Percentiles rank a stretch among this genome's conserved stretches.
phyloP scores from a whole-genome alignment of 2,329 filamentous ascomycete genomes.

The Aspergillus ochraceoroseus region DNA sequence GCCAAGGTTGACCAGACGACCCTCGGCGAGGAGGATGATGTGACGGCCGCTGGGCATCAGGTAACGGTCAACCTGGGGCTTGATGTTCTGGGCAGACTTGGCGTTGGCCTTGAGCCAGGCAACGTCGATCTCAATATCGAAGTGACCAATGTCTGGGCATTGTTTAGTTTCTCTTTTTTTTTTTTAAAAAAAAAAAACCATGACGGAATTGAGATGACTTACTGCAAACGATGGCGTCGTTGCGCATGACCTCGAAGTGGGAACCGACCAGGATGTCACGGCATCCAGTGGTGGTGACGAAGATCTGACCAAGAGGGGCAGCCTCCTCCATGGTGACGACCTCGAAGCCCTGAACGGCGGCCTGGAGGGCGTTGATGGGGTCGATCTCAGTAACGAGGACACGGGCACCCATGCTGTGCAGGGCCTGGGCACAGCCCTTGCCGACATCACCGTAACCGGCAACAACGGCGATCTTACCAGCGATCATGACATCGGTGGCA shows the following conservation, averaged over 20 bases:
- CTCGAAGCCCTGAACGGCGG: constrained; percentile 94
- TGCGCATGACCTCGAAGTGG: constrained; percentile 93
- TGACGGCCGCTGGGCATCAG: constrained; percentile 87
- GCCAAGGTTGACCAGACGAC: constrained; percentile 97
- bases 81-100: constrained; percentile 93
- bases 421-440: constrained; percentile 95
- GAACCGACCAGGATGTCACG: constrained; percentile 88
- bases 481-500: constrained; percentile 99
- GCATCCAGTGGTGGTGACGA: constrained; percentile 98
- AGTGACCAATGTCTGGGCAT: constrained; percentile 86
- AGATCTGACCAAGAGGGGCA: constrained; percentile 84
- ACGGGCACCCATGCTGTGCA: constrained; percentile 94
- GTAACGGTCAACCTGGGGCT: constrained; percentile 99
- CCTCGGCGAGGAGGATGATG: constrained; percentile 98
- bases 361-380: constrained; percentile 99
- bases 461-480: constrained; percentile 95
- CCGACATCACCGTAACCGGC: constrained; percentile 98
- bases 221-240: constrained; percentile 99
- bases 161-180: neutral
- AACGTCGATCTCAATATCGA: constrained; percentile 99
- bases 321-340: constrained; percentile 98
- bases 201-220: no score
- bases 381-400: constrained; percentile 96
- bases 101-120: constrained; percentile 99
- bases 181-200: neutral